These are phyloP conservation scores for Eurotiales sp. DNA, from an alignment of 2,329 filamentous ascomycete genomes.

Conservation along the genomic window DNA sequence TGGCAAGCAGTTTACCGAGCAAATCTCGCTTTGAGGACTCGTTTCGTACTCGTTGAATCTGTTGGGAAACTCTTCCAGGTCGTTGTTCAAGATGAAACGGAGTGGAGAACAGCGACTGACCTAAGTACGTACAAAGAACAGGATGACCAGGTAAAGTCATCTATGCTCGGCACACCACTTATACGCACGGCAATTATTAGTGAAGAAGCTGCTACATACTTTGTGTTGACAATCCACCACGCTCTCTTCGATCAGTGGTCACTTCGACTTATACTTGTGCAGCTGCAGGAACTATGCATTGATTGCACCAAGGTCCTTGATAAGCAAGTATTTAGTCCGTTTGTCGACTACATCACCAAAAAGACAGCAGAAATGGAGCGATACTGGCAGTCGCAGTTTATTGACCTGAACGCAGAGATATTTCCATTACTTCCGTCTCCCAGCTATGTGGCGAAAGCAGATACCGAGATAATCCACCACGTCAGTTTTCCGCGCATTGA, in stretches of 20 bases:
- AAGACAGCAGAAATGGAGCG: not conserved
- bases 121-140: slow-evolving; percentile 27
- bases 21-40: slow-evolving; percentile 47
- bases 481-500: no score
- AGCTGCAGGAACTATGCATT: not conserved
- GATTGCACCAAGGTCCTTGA: not conserved
- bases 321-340: slow-evolving; percentile 15
- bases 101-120: slow-evolving; percentile 17
- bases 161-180: slow-evolving; percentile 32
- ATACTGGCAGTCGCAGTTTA: slow-evolving; percentile 14
- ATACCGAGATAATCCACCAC: not conserved
- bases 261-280: slow-evolving; percentile 8
- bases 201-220: slow-evolving; percentile 13
- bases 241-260: slow-evolving; percentile 5
- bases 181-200: slow-evolving; percentile 34
- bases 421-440: slow-evolving; percentile 9
- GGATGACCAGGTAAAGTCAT: slow-evolving; percentile 23
- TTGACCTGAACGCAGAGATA: not conserved
- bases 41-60: slow-evolving; percentile 25
- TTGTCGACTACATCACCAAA: slow-evolving; percentile 19
- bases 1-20: slow-evolving; percentile 45
- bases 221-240: slow-evolving; percentile 20
- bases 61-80: slow-evolving; percentile 27
- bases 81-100: slow-evolving; percentile 28
- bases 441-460: not conserved